These are phyloP conservation scores for Neofusicoccum umdonicola DNA, from an alignment of 2,329 filamentous ascomycete genomes.

Conservation along the genomic window DNA sequence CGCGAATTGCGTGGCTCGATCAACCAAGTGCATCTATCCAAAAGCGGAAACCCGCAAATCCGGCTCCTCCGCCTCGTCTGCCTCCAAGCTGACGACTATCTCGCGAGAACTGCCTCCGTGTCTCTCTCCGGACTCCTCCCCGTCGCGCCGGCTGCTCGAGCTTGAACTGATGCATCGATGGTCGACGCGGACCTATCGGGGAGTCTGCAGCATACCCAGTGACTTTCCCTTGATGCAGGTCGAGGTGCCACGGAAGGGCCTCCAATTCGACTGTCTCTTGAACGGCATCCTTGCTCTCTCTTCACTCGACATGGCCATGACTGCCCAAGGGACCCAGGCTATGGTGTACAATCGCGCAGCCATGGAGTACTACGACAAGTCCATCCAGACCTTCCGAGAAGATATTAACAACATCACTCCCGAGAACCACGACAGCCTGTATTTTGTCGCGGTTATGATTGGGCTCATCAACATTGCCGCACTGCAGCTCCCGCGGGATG, in stretches of 20 bases:
- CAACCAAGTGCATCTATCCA: background rate
- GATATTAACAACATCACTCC: constrained; percentile 29
- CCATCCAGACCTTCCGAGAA: constrained; percentile 32
- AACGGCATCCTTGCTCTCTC: background rate
- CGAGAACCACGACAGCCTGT: constrained; percentile 30
- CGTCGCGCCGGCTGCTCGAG: constrained; percentile 35
- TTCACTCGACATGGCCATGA: constrained; percentile 30
- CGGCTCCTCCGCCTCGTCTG: background rate
- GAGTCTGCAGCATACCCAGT: constrained; percentile 39
- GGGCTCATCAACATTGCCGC: background rate
- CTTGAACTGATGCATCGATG: constrained; percentile 55
- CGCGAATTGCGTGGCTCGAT: constrained; percentile 32
- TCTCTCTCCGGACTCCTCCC: background rate
- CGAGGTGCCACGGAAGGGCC: background rate
- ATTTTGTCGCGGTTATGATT: constrained; percentile 13
- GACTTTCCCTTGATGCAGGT: constrained; percentile 38
- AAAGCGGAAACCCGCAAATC: background rate
- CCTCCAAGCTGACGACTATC: background rate
- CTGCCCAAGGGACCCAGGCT: constrained; percentile 18
- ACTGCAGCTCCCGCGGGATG: background rate
- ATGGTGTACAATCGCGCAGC: constrained; percentile 31
- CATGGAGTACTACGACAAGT: constrained; percentile 35
- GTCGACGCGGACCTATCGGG: constrained; percentile 46
- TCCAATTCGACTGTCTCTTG: background rate
- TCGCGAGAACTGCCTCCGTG: background rate